Conservation (phyloP, 2,329 filamentous ascomycete species). For the Penicillium sp. region DNA sequence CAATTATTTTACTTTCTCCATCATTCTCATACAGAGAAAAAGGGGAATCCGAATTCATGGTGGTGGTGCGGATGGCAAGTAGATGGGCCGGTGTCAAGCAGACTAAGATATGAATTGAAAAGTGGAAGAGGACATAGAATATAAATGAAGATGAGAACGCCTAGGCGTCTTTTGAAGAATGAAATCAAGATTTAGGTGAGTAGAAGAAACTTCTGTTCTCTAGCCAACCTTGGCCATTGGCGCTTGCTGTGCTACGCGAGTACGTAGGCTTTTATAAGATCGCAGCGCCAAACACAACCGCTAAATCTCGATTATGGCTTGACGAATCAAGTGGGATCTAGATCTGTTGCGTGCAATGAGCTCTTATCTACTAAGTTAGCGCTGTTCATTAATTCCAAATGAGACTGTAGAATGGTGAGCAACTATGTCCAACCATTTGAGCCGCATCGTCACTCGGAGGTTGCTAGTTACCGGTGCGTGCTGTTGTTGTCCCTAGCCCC, state of each 20-base stretch:
- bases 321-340: neutral
- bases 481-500: neutral
- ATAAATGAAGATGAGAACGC: neutral
- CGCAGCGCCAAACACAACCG: neutral
- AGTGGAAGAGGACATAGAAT: neutral
- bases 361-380: neutral
- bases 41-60: conserved; percentile 2
- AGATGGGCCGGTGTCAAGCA: neutral
- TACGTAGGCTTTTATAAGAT: neutral
- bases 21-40: neutral
- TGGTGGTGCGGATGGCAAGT: neutral
- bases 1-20: neutral
- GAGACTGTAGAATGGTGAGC: neutral
- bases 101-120: neutral
- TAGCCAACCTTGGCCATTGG: neutral
- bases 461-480: neutral
- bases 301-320: neutral
- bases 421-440: conserved; percentile 2
- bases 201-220: neutral
- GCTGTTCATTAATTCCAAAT: neutral
- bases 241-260: neutral
- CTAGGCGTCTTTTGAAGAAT: neutral
- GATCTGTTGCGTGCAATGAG: neutral
- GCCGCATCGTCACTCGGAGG: neutral
- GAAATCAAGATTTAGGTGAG: neutral